Percentiles rank a stretch among this genome's conserved stretches.
Evolutionary conservation across 805 yeast genomes (phyloP).

Genomic region (Candida maris): DNA sequence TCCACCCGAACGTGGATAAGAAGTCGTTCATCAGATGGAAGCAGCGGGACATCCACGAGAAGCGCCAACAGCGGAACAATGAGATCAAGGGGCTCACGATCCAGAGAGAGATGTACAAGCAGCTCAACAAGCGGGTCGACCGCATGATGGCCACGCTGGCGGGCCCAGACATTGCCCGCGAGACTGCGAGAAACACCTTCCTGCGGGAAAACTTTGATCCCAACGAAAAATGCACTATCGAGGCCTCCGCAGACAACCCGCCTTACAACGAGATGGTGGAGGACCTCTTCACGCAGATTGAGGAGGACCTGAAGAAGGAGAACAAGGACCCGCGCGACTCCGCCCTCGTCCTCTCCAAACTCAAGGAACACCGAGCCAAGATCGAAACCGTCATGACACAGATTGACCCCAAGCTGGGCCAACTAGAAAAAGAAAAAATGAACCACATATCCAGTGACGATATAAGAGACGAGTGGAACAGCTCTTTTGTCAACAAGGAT

Average conservation of each 20-base stretch:
- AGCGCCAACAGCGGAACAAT: constrained; percentile 73
- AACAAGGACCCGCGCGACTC: constrained; percentile 43
- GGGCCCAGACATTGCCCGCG: constrained; percentile 35
- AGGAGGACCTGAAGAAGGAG: constrained; percentile 50
- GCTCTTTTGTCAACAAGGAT: constrained; percentile 67
- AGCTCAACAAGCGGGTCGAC: constrained; percentile 71
- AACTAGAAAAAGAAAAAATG: constrained; percentile 66
- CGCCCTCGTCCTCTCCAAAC: constrained; percentile 36
- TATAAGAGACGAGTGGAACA: constrained; percentile 86
- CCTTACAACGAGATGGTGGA: constrained; percentile 91
- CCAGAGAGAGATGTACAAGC: constrained; percentile 77
- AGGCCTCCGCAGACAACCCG: constrained; percentile 42
- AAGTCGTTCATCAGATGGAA: constrained; percentile 91
- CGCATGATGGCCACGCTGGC: constrained; percentile 45
- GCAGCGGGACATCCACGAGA: constrained; percentile 94
- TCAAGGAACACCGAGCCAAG: constrained; percentile 62
- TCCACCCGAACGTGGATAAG: constrained; percentile 97
- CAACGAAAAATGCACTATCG: constrained; percentile 46
- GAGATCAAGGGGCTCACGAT: constrained; percentile 74
- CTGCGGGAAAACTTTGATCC: constrained; percentile 54
- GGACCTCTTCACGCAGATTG: constrained; percentile 77
- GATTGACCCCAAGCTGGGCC: constrained; percentile 63
- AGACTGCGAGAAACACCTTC: constrained; percentile 35
- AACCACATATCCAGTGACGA: constrained; percentile 85
- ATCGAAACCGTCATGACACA: constrained; percentile 62